Conservation (phyloP, 225 moss, liverwort and hornwort species). For the Polytrichum commune region DNA sequence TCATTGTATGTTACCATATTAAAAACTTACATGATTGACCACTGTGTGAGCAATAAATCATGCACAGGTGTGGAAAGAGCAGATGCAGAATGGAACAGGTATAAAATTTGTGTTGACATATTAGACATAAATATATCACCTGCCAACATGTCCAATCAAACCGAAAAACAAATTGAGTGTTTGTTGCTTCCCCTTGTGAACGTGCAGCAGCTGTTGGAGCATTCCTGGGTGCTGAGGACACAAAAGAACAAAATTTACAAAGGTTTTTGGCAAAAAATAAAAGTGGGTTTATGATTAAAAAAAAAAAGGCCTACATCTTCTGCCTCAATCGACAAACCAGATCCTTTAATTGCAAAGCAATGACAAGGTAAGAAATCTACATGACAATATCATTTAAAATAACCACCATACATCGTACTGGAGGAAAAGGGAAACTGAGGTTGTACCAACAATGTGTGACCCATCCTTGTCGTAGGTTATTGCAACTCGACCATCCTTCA, state of each 20-base stretch:
- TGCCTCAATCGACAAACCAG: background rate
- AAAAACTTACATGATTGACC: background rate
- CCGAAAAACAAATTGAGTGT: constrained; percentile 71
- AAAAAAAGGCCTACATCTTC: background rate
- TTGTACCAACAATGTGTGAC: constrained; percentile 45
- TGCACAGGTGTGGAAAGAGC: too few species aligned
- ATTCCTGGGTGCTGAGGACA: constrained; percentile 57
- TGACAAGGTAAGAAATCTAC: background rate
- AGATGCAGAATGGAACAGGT: too few species aligned
- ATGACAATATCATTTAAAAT: too few species aligned
- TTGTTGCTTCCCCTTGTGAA: constrained; percentile 37
- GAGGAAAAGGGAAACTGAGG: constrained; percentile 3
- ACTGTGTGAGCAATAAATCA: too few species aligned
- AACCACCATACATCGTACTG: too few species aligned
- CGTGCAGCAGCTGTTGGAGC: constrained; percentile 61
- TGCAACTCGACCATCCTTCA: constrained; percentile 77
- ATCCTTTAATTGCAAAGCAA: background rate
- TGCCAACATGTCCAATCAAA: constrained; percentile 62
- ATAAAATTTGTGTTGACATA: too few species aligned
- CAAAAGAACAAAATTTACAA: background rate
- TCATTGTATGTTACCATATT: background rate
- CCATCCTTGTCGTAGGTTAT: constrained; percentile 40
- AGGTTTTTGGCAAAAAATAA: background rate
- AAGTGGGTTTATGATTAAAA: background rate
- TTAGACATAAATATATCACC: constrained; percentile 22